These are phyloP conservation scores for Barbatosphaeria neglecta DNA, from an alignment of 495 filamentous ascomycete genomes.

Conservation along the genomic window DNA sequence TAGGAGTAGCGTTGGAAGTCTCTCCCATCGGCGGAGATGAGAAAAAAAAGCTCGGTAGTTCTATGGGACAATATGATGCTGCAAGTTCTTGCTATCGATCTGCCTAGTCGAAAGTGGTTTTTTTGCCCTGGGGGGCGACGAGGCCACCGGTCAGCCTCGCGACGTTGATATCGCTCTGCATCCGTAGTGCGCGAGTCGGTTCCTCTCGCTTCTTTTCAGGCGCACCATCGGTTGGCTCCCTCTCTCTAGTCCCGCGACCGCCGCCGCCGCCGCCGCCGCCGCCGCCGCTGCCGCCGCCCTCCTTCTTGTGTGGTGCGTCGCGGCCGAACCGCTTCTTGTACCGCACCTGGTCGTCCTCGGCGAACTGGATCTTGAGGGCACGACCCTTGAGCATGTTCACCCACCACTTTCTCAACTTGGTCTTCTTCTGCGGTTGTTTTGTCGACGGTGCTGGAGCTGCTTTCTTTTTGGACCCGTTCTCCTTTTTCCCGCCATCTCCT, in stretches of 20 bases:
- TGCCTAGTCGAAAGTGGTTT: constrained; percentile 61
- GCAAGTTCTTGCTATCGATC: too few species aligned
- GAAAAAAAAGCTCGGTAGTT: too few species aligned
- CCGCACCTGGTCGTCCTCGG: constrained; percentile 72
- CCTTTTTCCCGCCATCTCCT: constrained; percentile 1
- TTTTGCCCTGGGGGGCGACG: constrained; percentile 70
- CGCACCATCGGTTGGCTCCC: too few species aligned
- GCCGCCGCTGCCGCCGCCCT: constrained; percentile 1
- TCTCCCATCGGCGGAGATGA: too few species aligned
- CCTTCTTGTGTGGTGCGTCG: constrained; percentile 24
- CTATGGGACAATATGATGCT: too few species aligned
- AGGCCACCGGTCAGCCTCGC: constrained; percentile 60
- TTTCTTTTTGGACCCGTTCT: constrained; percentile 6
- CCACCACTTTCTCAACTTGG: constrained; percentile 60
- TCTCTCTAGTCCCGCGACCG: constrained; percentile 6
- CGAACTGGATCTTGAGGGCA: constrained; percentile 76
- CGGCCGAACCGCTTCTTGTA: constrained; percentile 92
- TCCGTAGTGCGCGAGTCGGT: constrained; percentile 18
- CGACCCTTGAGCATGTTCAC: constrained; percentile 71
- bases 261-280: constrained; percentile 8
- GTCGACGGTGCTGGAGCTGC: constrained; percentile 6
- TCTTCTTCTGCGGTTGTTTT: constrained; percentile 35
- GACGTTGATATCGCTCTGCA: constrained; percentile 18
- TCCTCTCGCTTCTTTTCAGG: too few species aligned
- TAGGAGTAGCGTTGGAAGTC: too few species aligned